Percentiles rank a stretch among this genome's conserved stretches.
Evolutionary conservation across 331 rosid species (phyloP).

Genomic region (Saraca asoca): DNA sequence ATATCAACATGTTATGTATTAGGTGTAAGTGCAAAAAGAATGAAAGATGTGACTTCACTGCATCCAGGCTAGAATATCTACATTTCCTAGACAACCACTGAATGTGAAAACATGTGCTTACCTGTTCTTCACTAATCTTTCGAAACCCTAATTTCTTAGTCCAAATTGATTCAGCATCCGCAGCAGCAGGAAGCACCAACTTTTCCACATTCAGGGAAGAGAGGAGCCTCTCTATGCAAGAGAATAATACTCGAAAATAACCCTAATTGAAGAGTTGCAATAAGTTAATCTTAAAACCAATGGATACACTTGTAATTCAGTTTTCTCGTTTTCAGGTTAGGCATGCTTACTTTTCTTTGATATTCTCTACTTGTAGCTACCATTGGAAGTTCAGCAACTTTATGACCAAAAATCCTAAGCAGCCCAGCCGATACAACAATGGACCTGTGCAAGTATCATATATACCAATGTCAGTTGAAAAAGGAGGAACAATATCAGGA

Average conservation of each 20-base stretch:
- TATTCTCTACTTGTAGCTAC: slow-evolving; percentile 93
- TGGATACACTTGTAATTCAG: slow-evolving; percentile 11
- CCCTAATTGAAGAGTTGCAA: slow-evolving; percentile 55
- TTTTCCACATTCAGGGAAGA: slow-evolving; percentile 80
- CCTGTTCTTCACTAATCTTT: slow-evolving; percentile 91
- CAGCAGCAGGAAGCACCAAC: slow-evolving; percentile 97
- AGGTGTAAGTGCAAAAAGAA: neutral
- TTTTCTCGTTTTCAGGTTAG: slow-evolving; percentile 4
- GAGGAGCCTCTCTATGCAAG: slow-evolving; percentile 83
- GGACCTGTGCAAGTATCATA: slow-evolving; percentile 59
- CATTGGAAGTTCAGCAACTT: slow-evolving; percentile 95
- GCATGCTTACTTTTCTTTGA: slow-evolving; percentile 79
- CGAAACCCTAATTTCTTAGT: slow-evolving; percentile 84
- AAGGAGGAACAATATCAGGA: slow-evolving; percentile 15
- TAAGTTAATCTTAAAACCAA: slow-evolving; percentile 26
- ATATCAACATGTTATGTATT: slow-evolving; percentile 7
- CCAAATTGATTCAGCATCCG: slow-evolving; percentile 97
- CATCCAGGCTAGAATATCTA: slow-evolving; percentile 1
- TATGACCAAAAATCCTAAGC: slow-evolving; percentile 83
- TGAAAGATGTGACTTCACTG: slow-evolving; percentile 8
- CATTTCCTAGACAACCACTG: slow-evolving; percentile 8
- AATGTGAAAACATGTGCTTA: slow-evolving; percentile 37
- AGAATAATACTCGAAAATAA: slow-evolving; percentile 85
- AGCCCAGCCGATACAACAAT: slow-evolving; percentile 94
- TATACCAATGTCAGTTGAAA: slow-evolving; percentile 19